Base-by-base conservation (phyloP, 163 green algal species). In the Coccomyxa subellipsoidea region DNA sequence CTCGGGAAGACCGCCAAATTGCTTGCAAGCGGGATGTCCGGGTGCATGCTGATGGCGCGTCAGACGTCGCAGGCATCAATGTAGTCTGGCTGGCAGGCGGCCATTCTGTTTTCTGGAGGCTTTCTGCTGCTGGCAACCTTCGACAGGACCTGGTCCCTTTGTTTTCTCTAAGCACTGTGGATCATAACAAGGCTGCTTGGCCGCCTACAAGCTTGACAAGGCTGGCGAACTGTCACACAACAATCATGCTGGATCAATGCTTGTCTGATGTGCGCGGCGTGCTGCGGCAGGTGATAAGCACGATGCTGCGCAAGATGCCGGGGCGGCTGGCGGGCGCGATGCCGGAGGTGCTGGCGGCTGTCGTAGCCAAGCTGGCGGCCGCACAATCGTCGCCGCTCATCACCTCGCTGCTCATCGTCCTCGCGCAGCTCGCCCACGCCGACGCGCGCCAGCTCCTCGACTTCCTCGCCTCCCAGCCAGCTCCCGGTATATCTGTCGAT, bases 321-420 rank as follows among this genome's bases (percentile, higher is more conserved):
- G 71, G 38, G 0, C 80, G 89, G 47, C 76, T 93, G 79, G 54
- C 90, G 38, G 84, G 81, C 38, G 27, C 76, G 40, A 29, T 84
- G n/a, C 70, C 29, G 77, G 70, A 38, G 70, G 32, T 77, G 32
- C 10, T 77, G n/a, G 5, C 31, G 7, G 70, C 66, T 15, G 69
- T 91, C 47, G 81, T 92, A 38, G 36, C 34, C 27, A 81, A 85
- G 76, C 80, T 91, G 54, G 69, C 80, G 0, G 35, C 40, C 35
- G 66, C 79, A 0, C 89, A 93, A 38, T 87, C 88, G 79, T 40
- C 82, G 3, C 82, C 82, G 8, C 85, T 91, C 32, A 85, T 96
- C 34, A 83, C 88, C 38, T 82, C 81, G 4, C 86, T 96, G 71
- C 59, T 96, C 76, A 53, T 90, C 54, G 87, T 94, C 54, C 38